Percentiles rank a stretch among this genome's conserved stretches.
Evolutionary conservation across 2,329 filamentous ascomycete genomes (phyloP).

Genomic region (Trichophyton schoenleinii): DNA sequence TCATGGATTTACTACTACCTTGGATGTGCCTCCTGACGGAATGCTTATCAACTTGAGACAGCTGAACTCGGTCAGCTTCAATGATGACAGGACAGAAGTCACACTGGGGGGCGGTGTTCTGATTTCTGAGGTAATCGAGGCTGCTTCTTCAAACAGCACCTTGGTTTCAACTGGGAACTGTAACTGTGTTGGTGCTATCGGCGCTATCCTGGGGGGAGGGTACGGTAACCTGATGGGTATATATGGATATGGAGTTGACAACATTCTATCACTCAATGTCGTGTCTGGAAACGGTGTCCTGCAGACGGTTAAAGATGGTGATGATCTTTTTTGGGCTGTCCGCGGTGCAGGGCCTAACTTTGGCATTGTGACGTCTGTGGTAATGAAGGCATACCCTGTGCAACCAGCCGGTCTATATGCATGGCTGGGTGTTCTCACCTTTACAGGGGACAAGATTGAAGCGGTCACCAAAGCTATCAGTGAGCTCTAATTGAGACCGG

Average conservation of each 20-base stretch:
- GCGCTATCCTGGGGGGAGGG: constrained; percentile 45
- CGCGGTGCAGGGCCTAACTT: constrained; percentile 48
- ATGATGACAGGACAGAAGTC: constrained; percentile 33
- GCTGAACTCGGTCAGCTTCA: constrained; percentile 33
- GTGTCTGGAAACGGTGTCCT: constrained; percentile 40
- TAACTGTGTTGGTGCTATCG: constrained; percentile 39
- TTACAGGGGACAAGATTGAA: background rate
- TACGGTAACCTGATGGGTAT: constrained; percentile 44
- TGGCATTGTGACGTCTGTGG: constrained; percentile 42
- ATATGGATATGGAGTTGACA: constrained; percentile 43
- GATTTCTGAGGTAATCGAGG: constrained; percentile 8
- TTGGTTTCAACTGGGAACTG: constrained; percentile 34
- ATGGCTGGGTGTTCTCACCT: background rate
- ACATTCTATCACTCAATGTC: constrained; percentile 41
- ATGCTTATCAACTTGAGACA: constrained; percentile 41
- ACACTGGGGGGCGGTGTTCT: constrained; percentile 36
- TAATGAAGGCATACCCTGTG: constrained; percentile 11
- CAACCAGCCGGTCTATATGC: constrained; percentile 21
- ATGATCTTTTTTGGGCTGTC: constrained; percentile 43
- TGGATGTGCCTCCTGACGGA: constrained; percentile 39
- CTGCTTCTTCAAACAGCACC: background rate
- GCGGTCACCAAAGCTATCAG: constrained; percentile 11
- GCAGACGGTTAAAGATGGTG: constrained; percentile 24
- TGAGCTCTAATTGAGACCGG: constrained; percentile 21
- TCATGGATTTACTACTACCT: constrained; percentile 40